Evolutionary conservation across 441 rosid genomes (phyloP).

Genomic region (Biscutella laevigata): DNA sequence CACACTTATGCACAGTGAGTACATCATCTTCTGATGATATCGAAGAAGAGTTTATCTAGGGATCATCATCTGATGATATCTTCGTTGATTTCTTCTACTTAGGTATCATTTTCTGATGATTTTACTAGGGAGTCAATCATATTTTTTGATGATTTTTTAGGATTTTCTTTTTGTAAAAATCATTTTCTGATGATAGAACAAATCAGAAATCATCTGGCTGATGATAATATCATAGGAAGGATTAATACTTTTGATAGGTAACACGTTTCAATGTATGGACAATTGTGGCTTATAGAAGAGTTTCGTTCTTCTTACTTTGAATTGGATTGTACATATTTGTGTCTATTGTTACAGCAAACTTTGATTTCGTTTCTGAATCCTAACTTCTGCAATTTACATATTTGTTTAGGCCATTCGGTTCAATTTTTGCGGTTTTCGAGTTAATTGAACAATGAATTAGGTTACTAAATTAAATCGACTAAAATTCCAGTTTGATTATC

Average conservation of each 20-base stretch:
- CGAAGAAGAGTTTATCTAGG: constrained; percentile 25
- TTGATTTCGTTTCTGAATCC: too few relatives aligned
- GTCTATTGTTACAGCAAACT: too few relatives aligned
- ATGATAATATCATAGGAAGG: constrained; percentile 9
- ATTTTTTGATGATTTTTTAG: constrained; percentile 17
- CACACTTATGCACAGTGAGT: constrained; percentile 22
- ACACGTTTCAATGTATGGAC: constrained; percentile 2
- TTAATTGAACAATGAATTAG: too few relatives aligned
- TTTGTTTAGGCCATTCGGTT: too few relatives aligned
- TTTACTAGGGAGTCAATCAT: constrained; percentile 12
- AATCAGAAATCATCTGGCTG: constrained; percentile 13
- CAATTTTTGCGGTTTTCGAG: too few relatives aligned
- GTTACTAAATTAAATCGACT: too few relatives aligned
- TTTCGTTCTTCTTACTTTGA: neutral
- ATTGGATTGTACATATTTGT: neutral
- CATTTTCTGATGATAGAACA: constrained; percentile 17
- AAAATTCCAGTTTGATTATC: too few relatives aligned
- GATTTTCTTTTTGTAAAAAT: constrained; percentile 1
- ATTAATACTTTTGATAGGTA: neutral
- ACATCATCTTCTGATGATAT: constrained; percentile 28
- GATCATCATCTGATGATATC: constrained; percentile 25
- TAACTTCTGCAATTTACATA: too few relatives aligned
- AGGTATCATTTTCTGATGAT: constrained; percentile 15
- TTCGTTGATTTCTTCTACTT: constrained; percentile 5
- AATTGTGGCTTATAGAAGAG: constrained; percentile 1